A percentile compares a stretch with the other conserved stretches of the same genome.
These are phyloP conservation scores for Trichocomaceae sp. DNA, from an alignment of 2,329 filamentous ascomycete species.

Conservation along the genomic window DNA sequence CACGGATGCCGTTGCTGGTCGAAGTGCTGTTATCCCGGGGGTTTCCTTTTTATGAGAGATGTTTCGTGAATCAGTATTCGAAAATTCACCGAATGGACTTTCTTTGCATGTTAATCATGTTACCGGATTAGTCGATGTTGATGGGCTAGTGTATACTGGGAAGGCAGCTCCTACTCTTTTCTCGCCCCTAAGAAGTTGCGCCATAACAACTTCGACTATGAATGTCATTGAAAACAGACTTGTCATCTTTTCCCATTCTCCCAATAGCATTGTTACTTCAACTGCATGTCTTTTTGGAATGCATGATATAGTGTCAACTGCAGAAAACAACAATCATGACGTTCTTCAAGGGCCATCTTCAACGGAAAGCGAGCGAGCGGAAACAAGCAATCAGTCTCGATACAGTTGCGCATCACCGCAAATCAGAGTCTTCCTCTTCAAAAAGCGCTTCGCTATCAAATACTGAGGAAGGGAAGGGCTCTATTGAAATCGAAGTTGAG, in stretches of 20 bases:
- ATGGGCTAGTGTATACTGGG: conserved; percentile 20
- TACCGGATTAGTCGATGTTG: conserved; percentile 14
- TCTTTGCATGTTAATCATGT: not conserved
- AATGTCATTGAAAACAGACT: conserved; percentile 14
- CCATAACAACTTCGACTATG: not conserved
- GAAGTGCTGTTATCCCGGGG: conserved; percentile 66
- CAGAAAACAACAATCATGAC: conserved; percentile 4
- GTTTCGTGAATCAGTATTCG: no score
- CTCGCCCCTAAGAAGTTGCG: not conserved
- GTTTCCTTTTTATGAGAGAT: conserved; percentile 32
- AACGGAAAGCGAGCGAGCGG: conserved; percentile 4
- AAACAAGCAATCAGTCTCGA: not conserved
- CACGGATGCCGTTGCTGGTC: conserved; percentile 65
- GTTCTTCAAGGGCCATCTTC: conserved; percentile 9
- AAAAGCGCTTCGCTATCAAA: not conserved
- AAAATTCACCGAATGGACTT: not conserved
- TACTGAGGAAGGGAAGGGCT: not conserved
- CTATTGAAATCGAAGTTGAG: conserved; percentile 1
- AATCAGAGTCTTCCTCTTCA: conserved; percentile 1
- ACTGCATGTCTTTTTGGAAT: conserved; percentile 31
- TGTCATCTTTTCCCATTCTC: conserved; percentile 27
- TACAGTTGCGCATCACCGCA: not conserved
- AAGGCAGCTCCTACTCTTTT: conserved; percentile 21
- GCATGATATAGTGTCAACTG: conserved; percentile 46
- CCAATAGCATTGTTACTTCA: conserved; percentile 16